A percentile compares a stretch with the other conserved stretches of the same genome.
Conservation (phyloP, 2,329 filamentous ascomycete genomes). For the Epichloe uncinata region DNA sequence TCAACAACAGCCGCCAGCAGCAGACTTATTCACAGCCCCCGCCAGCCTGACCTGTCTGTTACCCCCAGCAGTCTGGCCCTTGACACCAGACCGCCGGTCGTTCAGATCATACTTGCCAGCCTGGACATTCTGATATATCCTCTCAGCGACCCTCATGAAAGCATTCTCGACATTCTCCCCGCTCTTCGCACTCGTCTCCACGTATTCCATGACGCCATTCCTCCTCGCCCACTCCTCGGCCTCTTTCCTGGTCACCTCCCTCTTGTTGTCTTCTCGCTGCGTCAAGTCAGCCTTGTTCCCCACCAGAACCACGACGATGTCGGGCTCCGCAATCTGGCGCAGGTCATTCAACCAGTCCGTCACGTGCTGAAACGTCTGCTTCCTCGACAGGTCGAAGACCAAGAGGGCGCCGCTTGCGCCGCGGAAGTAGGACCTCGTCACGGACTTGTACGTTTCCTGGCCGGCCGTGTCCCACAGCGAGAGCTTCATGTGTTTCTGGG, state of each 20-base stretch:
- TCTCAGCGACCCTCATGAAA: constrained; percentile 84
- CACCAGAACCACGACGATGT: constrained; percentile 87
- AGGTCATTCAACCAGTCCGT: constrained; percentile 92
- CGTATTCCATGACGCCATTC: constrained; percentile 84
- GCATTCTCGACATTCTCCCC: constrained; percentile 89
- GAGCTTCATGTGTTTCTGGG: constrained; percentile 77
- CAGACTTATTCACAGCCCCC: constrained; percentile 23
- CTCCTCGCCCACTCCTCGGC: constrained; percentile 77
- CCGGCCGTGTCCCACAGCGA: constrained; percentile 93
- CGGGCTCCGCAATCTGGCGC: constrained; percentile 85
- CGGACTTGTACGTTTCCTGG: constrained; percentile 94
- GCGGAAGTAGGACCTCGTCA: constrained; percentile 87
- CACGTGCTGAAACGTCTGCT: constrained; percentile 73
- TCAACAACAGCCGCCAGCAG: constrained; percentile 36
- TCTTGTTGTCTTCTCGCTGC: constrained; percentile 41
- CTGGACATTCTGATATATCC: constrained; percentile 95
- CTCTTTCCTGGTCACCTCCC: constrained; percentile 71
- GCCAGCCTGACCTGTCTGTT: constrained; percentile 33
- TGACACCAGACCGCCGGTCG: constrained; percentile 83
- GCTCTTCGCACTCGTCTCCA: constrained; percentile 92
- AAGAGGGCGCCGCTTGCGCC: constrained; percentile 61
- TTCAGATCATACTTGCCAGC: constrained; percentile 90
- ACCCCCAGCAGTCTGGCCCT: constrained; percentile 47
- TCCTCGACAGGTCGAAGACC: constrained; percentile 87
- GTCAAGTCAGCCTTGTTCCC: constrained; percentile 90